Conservation (phyloP, 345 rosid genomes). For the Dovyalis caffra region DNA sequence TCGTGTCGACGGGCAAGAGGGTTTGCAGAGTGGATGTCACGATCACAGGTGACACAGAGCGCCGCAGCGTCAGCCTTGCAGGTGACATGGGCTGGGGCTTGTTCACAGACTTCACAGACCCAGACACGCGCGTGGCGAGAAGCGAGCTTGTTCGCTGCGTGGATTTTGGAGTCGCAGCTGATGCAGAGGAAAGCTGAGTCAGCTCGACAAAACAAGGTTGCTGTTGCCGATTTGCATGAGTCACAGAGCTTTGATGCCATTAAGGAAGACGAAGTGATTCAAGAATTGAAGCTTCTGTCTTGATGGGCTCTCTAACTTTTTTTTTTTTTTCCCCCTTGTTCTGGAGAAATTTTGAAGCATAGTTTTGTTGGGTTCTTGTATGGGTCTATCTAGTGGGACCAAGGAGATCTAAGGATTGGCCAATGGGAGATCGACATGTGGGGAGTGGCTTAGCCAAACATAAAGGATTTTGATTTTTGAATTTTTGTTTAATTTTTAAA, state of each 20-base stretch:
- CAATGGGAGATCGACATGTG: slow-evolving; percentile 42
- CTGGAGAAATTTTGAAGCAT: not conserved
- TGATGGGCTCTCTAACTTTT: no score
- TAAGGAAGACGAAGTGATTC: not conserved
- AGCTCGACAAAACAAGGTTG: slow-evolving; percentile 76
- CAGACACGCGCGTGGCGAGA: slow-evolving; percentile 93
- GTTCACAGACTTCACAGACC: slow-evolving; percentile 98
- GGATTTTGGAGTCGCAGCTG: slow-evolving; percentile 79
- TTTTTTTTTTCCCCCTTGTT: no score
- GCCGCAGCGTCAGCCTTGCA: slow-evolving; percentile 99
- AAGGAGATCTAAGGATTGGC: slow-evolving; percentile 39
- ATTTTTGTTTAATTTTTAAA: not conserved
- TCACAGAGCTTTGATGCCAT: slow-evolving; percentile 94
- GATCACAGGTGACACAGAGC: slow-evolving; percentile 91
- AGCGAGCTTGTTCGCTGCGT: slow-evolving; percentile 92
- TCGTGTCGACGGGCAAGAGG: slow-evolving; percentile 92
- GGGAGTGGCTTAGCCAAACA: slow-evolving; percentile 53
- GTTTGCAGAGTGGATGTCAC: slow-evolving; percentile 94
- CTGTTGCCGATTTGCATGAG: slow-evolving; percentile 91
- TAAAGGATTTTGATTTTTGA: not conserved
- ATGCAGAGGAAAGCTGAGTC: slow-evolving; percentile 91
- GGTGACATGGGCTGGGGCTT: slow-evolving; percentile 93
- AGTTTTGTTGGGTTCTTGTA: not conserved
- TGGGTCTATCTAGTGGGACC: slow-evolving; percentile 60
- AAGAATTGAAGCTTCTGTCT: not conserved